Evolutionary conservation across 176 grass and related monocot genomes (phyloP).

Genomic region (Microstegium vimineum): DNA sequence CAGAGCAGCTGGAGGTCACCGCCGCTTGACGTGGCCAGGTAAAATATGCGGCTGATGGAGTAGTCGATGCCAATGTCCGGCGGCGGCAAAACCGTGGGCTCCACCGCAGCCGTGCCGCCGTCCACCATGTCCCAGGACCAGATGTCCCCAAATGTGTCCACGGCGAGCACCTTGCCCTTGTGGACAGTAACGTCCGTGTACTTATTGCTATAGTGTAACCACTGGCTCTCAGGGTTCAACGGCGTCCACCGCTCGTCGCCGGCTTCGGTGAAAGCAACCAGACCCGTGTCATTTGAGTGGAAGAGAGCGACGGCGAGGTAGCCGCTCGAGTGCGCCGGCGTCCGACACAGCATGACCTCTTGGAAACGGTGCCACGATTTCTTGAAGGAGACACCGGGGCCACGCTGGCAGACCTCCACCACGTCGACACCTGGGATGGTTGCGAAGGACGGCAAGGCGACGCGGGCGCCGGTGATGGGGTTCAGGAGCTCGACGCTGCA

Average conservation of each 20-base stretch:
- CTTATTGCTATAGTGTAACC: no score
- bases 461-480: not conserved
- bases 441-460: not conserved
- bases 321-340: not conserved
- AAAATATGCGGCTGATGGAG: no score
- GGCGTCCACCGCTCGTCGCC: not conserved
- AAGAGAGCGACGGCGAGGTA: not conserved
- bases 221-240: not conserved
- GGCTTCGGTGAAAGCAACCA: not conserved
- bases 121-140: slow-evolving; percentile 1
- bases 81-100: not conserved
- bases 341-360: no score
- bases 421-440: not conserved
- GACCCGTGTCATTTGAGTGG: not conserved
- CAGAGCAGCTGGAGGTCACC: not conserved
- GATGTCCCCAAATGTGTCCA: not conserved
- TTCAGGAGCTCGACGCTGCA: not conserved
- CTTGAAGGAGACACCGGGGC: not conserved
- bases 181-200: not conserved
- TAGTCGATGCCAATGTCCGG: not conserved
- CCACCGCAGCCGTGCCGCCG: not conserved
- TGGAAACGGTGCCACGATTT: rapidly evolving
- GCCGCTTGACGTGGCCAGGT: not conserved
- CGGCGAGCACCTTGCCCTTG: not conserved
- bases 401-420: not conserved